Conservation (phyloP, 495 filamentous ascomycete genomes). For the Xylaria grammica region DNA sequence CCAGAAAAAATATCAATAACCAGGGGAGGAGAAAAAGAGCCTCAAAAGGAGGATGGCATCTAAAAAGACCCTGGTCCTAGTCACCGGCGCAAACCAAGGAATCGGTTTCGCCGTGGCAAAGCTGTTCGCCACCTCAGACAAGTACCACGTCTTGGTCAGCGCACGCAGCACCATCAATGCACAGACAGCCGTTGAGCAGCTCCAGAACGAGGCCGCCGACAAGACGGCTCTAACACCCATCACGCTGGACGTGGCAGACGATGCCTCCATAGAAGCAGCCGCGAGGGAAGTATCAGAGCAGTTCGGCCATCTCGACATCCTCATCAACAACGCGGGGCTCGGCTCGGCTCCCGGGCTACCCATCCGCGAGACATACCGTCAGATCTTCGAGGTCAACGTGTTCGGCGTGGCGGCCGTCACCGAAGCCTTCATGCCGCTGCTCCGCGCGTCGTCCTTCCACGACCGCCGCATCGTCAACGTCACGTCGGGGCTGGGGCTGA, state of each 20-base stretch:
- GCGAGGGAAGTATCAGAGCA: constrained; percentile 35
- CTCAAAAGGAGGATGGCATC: no score
- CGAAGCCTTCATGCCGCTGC: constrained; percentile 47
- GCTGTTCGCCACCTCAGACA: constrained; percentile 32
- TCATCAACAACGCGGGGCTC: no score
- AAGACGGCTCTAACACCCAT: constrained; percentile 24
- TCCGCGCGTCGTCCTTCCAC: constrained; percentile 24
- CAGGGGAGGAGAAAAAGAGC: no score
- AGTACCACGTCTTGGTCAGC: constrained; percentile 46
- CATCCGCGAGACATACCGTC: constrained; percentile 35
- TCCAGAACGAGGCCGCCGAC: constrained; percentile 32
- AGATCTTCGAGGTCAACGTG: constrained; percentile 47
- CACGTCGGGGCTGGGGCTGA: constrained; percentile 41
- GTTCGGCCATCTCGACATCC: constrained; percentile 41
- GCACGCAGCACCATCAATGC: constrained; percentile 38
- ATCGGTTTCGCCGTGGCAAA: constrained; percentile 45
- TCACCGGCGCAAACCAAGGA: constrained; percentile 36
- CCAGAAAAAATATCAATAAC: no score
- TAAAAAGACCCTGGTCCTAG: no score
- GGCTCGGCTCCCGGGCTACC: constrained; percentile 20
- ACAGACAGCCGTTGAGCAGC: constrained; percentile 28
- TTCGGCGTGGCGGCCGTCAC: constrained; percentile 42
- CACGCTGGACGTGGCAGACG: constrained; percentile 49
- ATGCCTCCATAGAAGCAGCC: constrained; percentile 45
- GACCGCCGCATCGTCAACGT: constrained; percentile 22